Percentiles rank a stretch among this genome's conserved stretches.
phyloP scores from a whole-genome alignment of 768 basidiomycete species.

The Psilocybe sp. region DNA sequence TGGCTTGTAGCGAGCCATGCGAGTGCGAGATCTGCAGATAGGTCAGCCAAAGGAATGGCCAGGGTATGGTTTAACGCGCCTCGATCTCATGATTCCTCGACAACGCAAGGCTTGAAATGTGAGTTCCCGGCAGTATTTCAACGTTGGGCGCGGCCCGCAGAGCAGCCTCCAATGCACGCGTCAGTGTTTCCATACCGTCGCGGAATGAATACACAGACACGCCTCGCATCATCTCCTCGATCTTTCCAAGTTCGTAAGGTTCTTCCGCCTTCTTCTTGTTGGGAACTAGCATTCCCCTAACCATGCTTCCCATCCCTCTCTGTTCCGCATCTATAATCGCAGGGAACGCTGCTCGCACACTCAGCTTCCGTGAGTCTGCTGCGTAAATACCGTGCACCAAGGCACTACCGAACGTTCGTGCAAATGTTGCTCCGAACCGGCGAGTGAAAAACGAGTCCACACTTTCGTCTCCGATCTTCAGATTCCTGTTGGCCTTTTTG shows the following conservation, averaged over 20 bases:
- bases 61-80: constrained; percentile 30
- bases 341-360: constrained; percentile 77
- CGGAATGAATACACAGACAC: constrained; percentile 79
- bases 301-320: constrained; percentile 64
- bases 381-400: constrained; percentile 94
- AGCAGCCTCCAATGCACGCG: constrained; percentile 47
- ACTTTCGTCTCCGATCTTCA: constrained; percentile 61
- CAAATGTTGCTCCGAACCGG: constrained; percentile 70
- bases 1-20: constrained; percentile 26
- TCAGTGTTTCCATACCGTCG: constrained; percentile 71
- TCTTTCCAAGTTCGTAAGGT: constrained; percentile 39
- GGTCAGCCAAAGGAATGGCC: constrained; percentile 3
- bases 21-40: constrained; percentile 17
- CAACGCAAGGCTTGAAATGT: constrained; percentile 33
- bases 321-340: constrained; percentile 69
- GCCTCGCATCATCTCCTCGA: constrained; percentile 46
- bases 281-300: constrained; percentile 49
- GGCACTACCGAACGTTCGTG: constrained; percentile 73
- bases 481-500: constrained; percentile 37
- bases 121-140: constrained; percentile 43
- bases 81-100: constrained; percentile 37
- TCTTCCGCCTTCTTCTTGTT: constrained; percentile 11
- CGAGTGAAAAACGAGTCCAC: constrained; percentile 75
- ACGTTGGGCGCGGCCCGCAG: constrained; percentile 56
- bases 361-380: constrained; percentile 72